These are phyloP conservation scores for Dictyostelium brefeldianum DNA, from an alignment of 78 protist species.

Conservation along the genomic window DNA sequence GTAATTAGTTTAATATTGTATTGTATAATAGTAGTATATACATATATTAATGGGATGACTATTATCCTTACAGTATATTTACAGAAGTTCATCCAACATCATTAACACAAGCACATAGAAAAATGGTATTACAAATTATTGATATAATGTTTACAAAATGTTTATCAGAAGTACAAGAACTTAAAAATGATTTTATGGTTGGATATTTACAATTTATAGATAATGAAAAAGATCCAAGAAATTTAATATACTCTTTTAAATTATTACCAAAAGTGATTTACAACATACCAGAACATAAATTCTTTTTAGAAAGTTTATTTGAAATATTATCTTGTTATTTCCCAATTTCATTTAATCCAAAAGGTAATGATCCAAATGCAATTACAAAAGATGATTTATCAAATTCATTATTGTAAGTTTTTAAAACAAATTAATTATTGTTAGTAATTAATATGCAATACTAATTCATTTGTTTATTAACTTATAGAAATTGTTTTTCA, in stretches of 20 bases:
- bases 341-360: conserved; percentile 94
- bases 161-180: conserved; percentile 52
- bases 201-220: conserved; percentile 91
- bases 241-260: conserved; percentile 84
- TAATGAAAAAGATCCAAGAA: conserved; percentile 98
- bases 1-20: not conserved
- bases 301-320: conserved; percentile 85
- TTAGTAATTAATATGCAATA: not conserved
- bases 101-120: conserved; percentile 70
- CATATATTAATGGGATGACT: not conserved
- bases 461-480: not conserved
- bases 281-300: conserved; percentile 57
- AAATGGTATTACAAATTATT: conserved; percentile 63
- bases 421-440: not conserved
- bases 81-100: conserved; percentile 80
- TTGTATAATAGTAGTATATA: not conserved
- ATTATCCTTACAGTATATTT: conserved; percentile 27
- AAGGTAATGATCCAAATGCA: conserved; percentile 89
- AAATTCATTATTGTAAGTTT: conserved; percentile 42
- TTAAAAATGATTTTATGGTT: conserved; percentile 83
- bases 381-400: conserved; percentile 74
- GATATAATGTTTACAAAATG: conserved; percentile 18
- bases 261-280: conserved; percentile 57
- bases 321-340: conserved; percentile 90
- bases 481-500: conserved; percentile 45